Conservation (phyloP, 148 eudicot species). For the Tetragonia tetragonoides region DNA sequence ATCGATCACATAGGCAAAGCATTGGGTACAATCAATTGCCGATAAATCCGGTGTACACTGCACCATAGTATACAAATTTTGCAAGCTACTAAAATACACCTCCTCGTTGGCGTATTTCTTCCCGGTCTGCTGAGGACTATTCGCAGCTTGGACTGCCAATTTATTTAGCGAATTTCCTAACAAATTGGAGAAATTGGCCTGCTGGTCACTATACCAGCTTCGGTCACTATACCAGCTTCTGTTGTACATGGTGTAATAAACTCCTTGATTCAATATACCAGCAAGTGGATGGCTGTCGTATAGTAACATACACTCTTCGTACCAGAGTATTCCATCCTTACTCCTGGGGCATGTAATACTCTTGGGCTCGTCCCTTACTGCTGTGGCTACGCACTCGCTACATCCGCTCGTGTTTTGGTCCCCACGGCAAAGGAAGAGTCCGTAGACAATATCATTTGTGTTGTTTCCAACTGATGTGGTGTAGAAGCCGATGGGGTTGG, state of each 20-base stretch:
- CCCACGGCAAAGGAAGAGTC: too few relatives aligned
- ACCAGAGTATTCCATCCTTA: slow-evolving; percentile 30
- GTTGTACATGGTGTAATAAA: neutral
- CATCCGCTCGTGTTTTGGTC: too few relatives aligned
- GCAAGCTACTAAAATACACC: neutral
- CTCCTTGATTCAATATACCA: neutral
- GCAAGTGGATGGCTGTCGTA: slow-evolving; percentile 28
- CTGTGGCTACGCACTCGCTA: too few relatives aligned
- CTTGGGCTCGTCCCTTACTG: neutral
- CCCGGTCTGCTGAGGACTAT: neutral
- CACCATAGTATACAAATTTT: neutral
- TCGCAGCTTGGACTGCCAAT: slow-evolving; percentile 9
- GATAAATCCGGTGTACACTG: slow-evolving; percentile 32
- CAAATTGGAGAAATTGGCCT: neutral
- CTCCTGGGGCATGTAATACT: neutral
- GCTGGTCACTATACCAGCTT: slow-evolving; percentile 13
- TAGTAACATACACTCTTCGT: slow-evolving; percentile 35
- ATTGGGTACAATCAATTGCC: slow-evolving; percentile 11
- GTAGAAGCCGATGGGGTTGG: too few relatives aligned
- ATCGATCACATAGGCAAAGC: slow-evolving; percentile 3
- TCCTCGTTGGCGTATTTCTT: slow-evolving; percentile 4
- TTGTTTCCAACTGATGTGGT: too few relatives aligned
- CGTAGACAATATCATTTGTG: too few relatives aligned
- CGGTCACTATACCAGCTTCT: too few relatives aligned
- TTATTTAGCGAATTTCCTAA: neutral